phyloP scores from a whole-genome alignment of 2,329 filamentous ascomycete genomes.

The Leptosphaerulina australis region DNA sequence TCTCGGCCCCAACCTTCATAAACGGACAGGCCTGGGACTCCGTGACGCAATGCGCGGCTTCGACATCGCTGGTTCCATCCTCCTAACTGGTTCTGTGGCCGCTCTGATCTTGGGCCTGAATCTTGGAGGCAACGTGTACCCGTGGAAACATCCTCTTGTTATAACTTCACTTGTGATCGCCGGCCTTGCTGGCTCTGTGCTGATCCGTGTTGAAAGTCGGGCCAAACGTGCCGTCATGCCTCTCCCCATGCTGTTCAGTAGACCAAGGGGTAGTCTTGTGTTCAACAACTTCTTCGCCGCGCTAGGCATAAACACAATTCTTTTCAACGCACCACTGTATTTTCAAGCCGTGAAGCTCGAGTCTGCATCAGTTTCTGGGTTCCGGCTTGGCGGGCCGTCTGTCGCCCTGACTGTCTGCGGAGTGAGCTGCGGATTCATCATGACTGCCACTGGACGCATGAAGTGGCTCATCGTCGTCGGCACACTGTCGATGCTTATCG shows the following conservation, averaged over 20 bases:
- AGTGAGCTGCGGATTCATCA: conserved; percentile 52
- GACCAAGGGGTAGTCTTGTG: conserved; percentile 57
- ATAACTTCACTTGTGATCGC: conserved; percentile 54
- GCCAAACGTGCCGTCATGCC: conserved; percentile 57
- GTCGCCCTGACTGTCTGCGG: conserved; percentile 54
- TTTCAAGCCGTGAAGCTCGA: conserved; percentile 60
- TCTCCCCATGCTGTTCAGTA: conserved; percentile 53
- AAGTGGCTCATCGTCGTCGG: conserved; percentile 51
- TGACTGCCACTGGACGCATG: conserved; percentile 52
- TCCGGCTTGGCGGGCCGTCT: conserved; percentile 70
- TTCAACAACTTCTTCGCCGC: conserved; percentile 60
- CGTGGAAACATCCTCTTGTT: conserved; percentile 59
- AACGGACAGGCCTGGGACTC: conserved; percentile 49
- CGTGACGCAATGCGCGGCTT: conserved; percentile 55
- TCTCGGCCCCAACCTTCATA: conserved; percentile 54
- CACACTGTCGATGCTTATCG: conserved; percentile 46
- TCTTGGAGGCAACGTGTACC: conserved; percentile 59
- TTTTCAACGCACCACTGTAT: conserved; percentile 76
- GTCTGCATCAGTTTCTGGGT: conserved; percentile 72
- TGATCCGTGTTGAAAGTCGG: conserved; percentile 50
- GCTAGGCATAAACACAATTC: conserved; percentile 60
- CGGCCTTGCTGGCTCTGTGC: conserved; percentile 47
- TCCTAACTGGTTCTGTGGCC: conserved; percentile 56
- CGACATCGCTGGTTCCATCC: conserved; percentile 56
- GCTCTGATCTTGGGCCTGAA: conserved; percentile 59